phyloP scores from a whole-genome alignment of 163 green algal genomes.

The Scenedesmus sp. region DNA sequence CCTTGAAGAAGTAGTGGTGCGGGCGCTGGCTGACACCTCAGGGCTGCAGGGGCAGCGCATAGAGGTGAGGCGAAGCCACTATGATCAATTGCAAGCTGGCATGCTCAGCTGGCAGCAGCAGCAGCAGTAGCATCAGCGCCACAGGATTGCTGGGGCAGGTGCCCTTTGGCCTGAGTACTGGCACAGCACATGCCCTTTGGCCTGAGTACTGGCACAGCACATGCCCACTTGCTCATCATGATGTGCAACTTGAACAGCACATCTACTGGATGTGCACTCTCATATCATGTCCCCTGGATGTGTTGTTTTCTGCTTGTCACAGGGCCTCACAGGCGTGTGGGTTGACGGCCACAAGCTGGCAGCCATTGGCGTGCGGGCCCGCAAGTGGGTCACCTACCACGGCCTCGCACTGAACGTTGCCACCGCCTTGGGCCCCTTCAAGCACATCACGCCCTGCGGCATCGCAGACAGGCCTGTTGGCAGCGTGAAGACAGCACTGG shows the following conservation, averaged over 20 bases:
- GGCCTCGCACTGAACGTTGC: slow-evolving; percentile 95
- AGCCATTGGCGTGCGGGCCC: slow-evolving; percentile 92
- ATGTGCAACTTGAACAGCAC: too few relatives aligned
- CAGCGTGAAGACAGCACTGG: slow-evolving; percentile 65
- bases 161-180: too few relatives aligned
- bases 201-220: background rate
- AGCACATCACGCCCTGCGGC: slow-evolving; percentile 94
- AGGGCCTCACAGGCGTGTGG: slow-evolving; percentile 97
- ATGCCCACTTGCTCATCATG: too few relatives aligned
- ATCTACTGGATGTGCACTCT: too few relatives aligned
- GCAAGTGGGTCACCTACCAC: slow-evolving; percentile 96
- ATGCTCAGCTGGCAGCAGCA: too few relatives aligned
- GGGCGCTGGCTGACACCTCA: slow-evolving; percentile 76
- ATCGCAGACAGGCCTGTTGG: slow-evolving; percentile 82
- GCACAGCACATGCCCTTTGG: too few relatives aligned
- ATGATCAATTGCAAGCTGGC: too few relatives aligned
- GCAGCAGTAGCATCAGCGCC: too few relatives aligned
- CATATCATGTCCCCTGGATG: too few relatives aligned
- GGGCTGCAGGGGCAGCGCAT: slow-evolving; percentile 81
- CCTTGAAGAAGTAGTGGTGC: slow-evolving; percentile 89
- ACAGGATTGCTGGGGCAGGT: too few relatives aligned
- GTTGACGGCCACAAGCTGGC: slow-evolving; percentile 91
- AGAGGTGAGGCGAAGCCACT: background rate
- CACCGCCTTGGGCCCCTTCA: slow-evolving; percentile 87
- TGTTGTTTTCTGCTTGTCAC: background rate